These are phyloP conservation scores for Meira nashicola DNA, from an alignment of 1,284 basidiomycete species.

Conservation along the genomic window DNA sequence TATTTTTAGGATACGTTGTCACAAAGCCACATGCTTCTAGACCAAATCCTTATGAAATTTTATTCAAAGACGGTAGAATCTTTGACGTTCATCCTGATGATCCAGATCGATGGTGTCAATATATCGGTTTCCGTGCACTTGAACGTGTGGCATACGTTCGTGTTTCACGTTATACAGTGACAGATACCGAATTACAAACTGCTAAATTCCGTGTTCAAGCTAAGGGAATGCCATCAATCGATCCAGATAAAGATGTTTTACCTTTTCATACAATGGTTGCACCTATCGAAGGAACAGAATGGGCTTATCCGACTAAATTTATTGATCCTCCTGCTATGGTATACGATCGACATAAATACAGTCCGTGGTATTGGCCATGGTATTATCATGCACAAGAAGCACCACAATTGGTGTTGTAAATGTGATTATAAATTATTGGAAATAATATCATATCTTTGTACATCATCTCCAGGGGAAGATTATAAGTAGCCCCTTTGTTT, in stretches of 20 bases:
- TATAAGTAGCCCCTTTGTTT: too few relatives aligned
- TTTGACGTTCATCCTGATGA: constrained; percentile 56
- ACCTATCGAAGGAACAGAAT: neutral
- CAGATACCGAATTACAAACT: constrained; percentile 48
- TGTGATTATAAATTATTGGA: too few relatives aligned
- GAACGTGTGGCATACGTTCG: constrained; percentile 43
- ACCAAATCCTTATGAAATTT: constrained; percentile 78
- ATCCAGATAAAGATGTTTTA: constrained; percentile 31
- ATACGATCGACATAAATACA: constrained; percentile 16
- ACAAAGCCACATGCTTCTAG: constrained; percentile 68
- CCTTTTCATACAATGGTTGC: neutral
- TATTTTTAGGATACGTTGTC: constrained; percentile 70
- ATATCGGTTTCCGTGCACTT: constrained; percentile 43
- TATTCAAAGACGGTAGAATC: constrained; percentile 56
- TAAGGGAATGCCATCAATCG: constrained; percentile 17
- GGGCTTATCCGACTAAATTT: constrained; percentile 11
- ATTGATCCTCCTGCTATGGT: constrained; percentile 17
- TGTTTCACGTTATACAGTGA: constrained; percentile 45
- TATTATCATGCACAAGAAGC: neutral
- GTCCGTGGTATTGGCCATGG: constrained; percentile 12
- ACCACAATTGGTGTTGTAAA: too few relatives aligned
- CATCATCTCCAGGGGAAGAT: too few relatives aligned
- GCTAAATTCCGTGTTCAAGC: constrained; percentile 42
- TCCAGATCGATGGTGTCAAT: constrained; percentile 46
- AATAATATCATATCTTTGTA: too few relatives aligned